phyloP scores from a whole-genome alignment of 306 rosid genomes.

The Vigna reflexopilosa region DNA sequence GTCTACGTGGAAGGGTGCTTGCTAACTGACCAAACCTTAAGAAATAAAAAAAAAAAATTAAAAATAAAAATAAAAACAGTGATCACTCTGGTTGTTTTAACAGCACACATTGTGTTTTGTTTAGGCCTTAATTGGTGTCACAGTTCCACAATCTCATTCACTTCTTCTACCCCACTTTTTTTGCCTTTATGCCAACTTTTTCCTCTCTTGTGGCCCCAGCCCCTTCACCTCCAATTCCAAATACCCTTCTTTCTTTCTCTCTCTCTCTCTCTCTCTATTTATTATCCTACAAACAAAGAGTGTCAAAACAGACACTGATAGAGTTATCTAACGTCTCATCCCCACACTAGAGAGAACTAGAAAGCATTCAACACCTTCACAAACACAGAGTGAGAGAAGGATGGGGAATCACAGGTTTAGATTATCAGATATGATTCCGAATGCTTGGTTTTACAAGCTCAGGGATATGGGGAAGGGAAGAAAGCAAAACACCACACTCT shows the following conservation, averaged over 20 bases:
- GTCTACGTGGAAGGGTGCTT: constrained; percentile 32
- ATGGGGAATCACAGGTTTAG: constrained; percentile 81
- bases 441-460: constrained; percentile 90
- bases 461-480: constrained; percentile 59
- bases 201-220: constrained; percentile 49
- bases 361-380: constrained; percentile 27
- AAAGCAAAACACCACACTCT: constrained; percentile 32
- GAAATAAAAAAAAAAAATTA: not conserved
- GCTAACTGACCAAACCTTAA: not conserved
- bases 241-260: not conserved
- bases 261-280: constrained; percentile 37
- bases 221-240: constrained; percentile 37
- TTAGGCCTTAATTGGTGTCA: constrained; percentile 44
- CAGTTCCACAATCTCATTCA: constrained; percentile 35
- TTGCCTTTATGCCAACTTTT: constrained; percentile 46
- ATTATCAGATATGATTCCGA: constrained; percentile 83
- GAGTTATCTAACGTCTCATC: constrained; percentile 34
- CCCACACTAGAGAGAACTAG: constrained; percentile 10
- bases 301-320: constrained; percentile 19
- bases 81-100: constrained; percentile 1
- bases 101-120: not conserved
- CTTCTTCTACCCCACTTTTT: constrained; percentile 38
- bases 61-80: not conserved
- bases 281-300: constrained; percentile 37
- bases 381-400: not conserved